Percentiles rank a stretch among this genome's conserved stretches.
phyloP scores from a whole-genome alignment of 148 eudicot species.

The Amaranthus hypochondriacus region DNA sequence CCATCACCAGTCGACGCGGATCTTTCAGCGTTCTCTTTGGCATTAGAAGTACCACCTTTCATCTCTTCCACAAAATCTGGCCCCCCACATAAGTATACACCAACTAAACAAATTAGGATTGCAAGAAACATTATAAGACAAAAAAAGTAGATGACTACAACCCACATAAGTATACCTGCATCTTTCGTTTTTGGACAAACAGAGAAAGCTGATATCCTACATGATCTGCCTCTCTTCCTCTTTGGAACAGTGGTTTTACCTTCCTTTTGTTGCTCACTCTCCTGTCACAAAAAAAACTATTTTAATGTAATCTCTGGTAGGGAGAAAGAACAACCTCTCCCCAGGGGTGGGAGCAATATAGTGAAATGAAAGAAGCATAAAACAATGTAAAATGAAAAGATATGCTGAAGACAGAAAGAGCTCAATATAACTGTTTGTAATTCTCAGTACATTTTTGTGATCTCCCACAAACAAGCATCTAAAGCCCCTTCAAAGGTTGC shows the following conservation, averaged over 20 bases:
- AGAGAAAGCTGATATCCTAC: slow-evolving; percentile 23
- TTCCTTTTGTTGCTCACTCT: slow-evolving; percentile 29
- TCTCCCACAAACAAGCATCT: too few species aligned
- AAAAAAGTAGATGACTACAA: background rate
- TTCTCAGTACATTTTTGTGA: too few species aligned
- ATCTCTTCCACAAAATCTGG: too few species aligned
- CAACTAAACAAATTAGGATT: background rate
- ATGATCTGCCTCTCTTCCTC: slow-evolving; percentile 68
- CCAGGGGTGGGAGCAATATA: too few species aligned
- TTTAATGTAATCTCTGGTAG: too few species aligned
- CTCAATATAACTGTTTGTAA: too few species aligned
- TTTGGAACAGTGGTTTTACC: slow-evolving; percentile 29
- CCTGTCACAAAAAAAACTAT: slow-evolving; percentile 18
- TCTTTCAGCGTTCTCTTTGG: slow-evolving; percentile 18
- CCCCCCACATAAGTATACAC: background rate
- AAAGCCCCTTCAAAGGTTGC: too few species aligned
- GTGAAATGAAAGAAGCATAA: too few species aligned
- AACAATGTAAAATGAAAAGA: too few species aligned
- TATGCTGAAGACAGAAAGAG: too few species aligned
- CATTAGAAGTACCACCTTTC: background rate
- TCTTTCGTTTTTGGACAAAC: slow-evolving; percentile 21
- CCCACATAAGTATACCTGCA: slow-evolving; percentile 24
- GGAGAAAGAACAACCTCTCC: too few species aligned
- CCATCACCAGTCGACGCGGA: slow-evolving; percentile 19
- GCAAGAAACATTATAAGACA: background rate